These are phyloP conservation scores for Aspergillus sp. DNA, from an alignment of 2,329 filamentous ascomycete species.

Conservation along the genomic window DNA sequence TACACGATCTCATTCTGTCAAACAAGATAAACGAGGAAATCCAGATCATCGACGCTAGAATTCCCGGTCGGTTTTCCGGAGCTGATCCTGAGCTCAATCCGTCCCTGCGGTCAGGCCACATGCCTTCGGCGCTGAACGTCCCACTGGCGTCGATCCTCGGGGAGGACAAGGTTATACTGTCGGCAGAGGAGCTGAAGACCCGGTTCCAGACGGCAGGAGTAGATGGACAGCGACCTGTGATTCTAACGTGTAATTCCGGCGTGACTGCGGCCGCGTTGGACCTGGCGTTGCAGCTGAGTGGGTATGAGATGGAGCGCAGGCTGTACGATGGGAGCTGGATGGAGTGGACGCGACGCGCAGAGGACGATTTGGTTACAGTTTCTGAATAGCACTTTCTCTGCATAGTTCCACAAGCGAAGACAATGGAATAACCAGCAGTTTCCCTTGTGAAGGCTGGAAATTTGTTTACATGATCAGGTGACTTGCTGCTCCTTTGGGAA, in stretches of 20 bases:
- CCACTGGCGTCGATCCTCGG: conserved; percentile 23
- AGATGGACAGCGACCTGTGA: conserved; percentile 6
- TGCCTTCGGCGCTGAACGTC: conserved; percentile 27
- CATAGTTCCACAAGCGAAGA: no score
- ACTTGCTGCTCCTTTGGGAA: no score
- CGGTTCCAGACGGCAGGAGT: conserved; percentile 22
- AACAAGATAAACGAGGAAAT: background rate
- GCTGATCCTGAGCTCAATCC: conserved; percentile 17
- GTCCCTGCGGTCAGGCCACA: conserved; percentile 23
- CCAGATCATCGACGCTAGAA: conserved; percentile 25
- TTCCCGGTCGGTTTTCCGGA: conserved; percentile 21
- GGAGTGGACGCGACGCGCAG: conserved; percentile 27
- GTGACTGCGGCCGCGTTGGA: conserved; percentile 30
- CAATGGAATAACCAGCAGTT: no score
- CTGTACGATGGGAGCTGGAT: conserved; percentile 35
- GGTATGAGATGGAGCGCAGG: conserved; percentile 18
- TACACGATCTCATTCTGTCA: conserved; percentile 3
- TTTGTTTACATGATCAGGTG: no score
- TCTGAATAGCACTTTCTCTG: background rate
- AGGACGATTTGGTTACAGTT: background rate
- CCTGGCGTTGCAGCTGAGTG: conserved; percentile 21
- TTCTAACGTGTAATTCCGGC: conserved; percentile 32
- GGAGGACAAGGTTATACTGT: conserved; percentile 9
- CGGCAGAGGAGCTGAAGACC: conserved; percentile 7
- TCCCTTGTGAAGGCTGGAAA: no score